phyloP scores from a whole-genome alignment of 2,329 filamentous ascomycete species.

The Alternaria sp. region DNA sequence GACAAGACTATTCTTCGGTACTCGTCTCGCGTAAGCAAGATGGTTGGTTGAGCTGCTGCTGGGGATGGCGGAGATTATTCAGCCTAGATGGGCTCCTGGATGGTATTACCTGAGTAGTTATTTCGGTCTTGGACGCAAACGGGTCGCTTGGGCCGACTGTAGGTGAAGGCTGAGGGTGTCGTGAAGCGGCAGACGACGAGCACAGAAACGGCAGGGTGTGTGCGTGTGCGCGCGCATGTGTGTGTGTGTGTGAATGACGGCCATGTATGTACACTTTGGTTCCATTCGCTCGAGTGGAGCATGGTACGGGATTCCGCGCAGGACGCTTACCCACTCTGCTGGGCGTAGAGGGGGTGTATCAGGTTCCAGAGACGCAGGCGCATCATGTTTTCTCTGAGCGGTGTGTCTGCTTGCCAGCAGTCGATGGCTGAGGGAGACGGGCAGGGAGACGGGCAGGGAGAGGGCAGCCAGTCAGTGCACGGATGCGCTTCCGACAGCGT shows the following conservation, averaged over 20 bases:
- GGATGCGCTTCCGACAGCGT: constrained; percentile 27
- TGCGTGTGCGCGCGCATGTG: constrained; percentile 11
- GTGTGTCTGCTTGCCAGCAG: constrained; percentile 11
- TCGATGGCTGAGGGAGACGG: background rate
- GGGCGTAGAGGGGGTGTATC: constrained; percentile 11
- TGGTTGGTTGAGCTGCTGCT: constrained; percentile 21
- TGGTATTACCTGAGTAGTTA: constrained; percentile 21
- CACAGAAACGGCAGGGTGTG: constrained; percentile 20
- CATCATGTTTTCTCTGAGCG: constrained; percentile 3
- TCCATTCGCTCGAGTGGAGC: constrained; percentile 21
- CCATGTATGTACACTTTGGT: background rate
- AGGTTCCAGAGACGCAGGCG: constrained; percentile 8
- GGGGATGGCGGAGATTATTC: constrained; percentile 31
- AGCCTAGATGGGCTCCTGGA: constrained; percentile 8
- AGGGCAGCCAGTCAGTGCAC: constrained; percentile 19
- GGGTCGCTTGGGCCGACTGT: constrained; percentile 26
- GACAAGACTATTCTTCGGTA: constrained; percentile 22
- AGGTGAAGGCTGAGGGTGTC: constrained; percentile 18
- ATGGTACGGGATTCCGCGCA: constrained; percentile 22
- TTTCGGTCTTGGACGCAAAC: constrained; percentile 25
- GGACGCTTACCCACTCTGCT: constrained; percentile 17
- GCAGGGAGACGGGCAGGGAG: constrained; percentile 10
- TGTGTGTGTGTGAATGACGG: constrained; percentile 10
- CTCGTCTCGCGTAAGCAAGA: constrained; percentile 35
- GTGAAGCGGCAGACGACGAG: constrained; percentile 17